Percentiles rank a stretch among this genome's conserved stretches.
These are phyloP conservation scores for Ascochyta koolunga DNA, from an alignment of 2,329 filamentous ascomycete species.

Conservation along the genomic window DNA sequence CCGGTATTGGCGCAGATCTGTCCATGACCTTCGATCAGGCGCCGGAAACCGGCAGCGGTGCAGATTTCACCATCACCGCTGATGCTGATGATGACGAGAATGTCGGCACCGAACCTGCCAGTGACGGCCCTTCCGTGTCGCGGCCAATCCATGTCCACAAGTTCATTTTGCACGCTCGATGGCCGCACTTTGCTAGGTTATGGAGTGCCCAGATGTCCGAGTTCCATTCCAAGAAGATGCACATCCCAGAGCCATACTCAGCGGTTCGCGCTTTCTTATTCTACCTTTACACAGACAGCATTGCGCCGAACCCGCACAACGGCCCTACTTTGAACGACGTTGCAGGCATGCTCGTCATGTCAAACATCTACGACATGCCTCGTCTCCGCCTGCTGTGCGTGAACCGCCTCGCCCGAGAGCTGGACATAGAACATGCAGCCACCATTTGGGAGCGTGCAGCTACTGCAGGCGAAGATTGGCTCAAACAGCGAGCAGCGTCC, in stretches of 20 bases:
- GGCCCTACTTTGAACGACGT: slow-evolving; percentile 77
- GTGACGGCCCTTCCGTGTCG: slow-evolving; percentile 55
- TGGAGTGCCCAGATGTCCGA: slow-evolving; percentile 96
- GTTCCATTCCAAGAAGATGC: slow-evolving; percentile 96
- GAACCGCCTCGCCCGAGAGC: slow-evolving; percentile 84
- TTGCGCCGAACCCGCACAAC: slow-evolving; percentile 55
- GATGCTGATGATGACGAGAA: slow-evolving; percentile 76
- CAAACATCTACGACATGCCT: slow-evolving; percentile 96
- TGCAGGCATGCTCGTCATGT: slow-evolving; percentile 93
- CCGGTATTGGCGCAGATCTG: slow-evolving; percentile 81
- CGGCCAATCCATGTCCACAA: slow-evolving; percentile 92
- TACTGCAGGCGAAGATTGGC: slow-evolving; percentile 89
- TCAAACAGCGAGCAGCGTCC: slow-evolving; percentile 82
- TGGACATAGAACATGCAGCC: slow-evolving; percentile 93
- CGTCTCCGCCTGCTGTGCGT: slow-evolving; percentile 90
- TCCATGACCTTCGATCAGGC: slow-evolving; percentile 85
- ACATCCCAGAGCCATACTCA: slow-evolving; percentile 94
- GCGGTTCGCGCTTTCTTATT: slow-evolving; percentile 94
- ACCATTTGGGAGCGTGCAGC: slow-evolving; percentile 95
- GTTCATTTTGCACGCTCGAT: slow-evolving; percentile 90
- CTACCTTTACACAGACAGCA: slow-evolving; percentile 96
- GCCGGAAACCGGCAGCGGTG: slow-evolving; percentile 82
- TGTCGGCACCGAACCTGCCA: slow-evolving; percentile 60
- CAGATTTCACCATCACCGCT: slow-evolving; percentile 91
- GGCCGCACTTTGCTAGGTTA: slow-evolving; percentile 93